These are phyloP conservation scores for Phytophthora sp. DNA, from an alignment of 352 stramenopile genomes.

Conservation along the genomic window DNA sequence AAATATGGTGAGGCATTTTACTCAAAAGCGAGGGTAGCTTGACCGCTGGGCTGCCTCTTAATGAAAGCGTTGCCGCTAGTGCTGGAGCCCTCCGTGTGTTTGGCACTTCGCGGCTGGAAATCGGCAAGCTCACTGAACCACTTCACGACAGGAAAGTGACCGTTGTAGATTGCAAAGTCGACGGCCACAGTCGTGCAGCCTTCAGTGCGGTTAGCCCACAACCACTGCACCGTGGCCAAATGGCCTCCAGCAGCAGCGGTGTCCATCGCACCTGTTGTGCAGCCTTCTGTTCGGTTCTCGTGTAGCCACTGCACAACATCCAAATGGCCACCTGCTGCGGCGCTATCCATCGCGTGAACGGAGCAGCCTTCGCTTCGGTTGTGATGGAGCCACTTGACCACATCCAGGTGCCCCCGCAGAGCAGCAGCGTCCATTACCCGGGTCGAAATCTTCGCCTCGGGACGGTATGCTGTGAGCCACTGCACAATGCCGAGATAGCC, in stretches of 20 bases:
- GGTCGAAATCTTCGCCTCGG: conserved; percentile 38
- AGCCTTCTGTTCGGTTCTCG: conserved; percentile 56
- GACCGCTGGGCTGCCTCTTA: conserved; percentile 25
- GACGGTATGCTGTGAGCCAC: conserved; percentile 45
- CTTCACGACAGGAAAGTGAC: conserved; percentile 63
- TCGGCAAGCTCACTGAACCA: conserved; percentile 51
- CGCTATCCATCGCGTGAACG: conserved; percentile 63
- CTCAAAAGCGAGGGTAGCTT: conserved; percentile 28
- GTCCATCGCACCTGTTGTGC: conserved; percentile 67
- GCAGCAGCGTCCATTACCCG: conserved; percentile 74
- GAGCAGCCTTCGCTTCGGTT: conserved; percentile 65
- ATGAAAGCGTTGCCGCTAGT: conserved; percentile 16
- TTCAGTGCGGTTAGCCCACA: conserved; percentile 60
- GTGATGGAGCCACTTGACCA: conserved; percentile 67
- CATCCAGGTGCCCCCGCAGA: conserved; percentile 53
- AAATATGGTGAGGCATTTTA: conserved; percentile 15
- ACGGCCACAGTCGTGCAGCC: conserved; percentile 71
- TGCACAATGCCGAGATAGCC: conserved; percentile 41
- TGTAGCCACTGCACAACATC: conserved; percentile 66
- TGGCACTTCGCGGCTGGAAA: conserved; percentile 25
- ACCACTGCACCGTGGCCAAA: conserved; percentile 58
- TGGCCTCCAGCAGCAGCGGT: conserved; percentile 58
- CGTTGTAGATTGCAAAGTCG: conserved; percentile 73
- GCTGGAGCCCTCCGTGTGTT: conserved; percentile 7
- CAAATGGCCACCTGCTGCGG: conserved; percentile 59